A percentile compares a stretch with the other conserved stretches of the same genome.
These are phyloP conservation scores for Pyrenophora graminea DNA, from an alignment of 2,329 filamentous ascomycete species.

Conservation along the genomic window DNA sequence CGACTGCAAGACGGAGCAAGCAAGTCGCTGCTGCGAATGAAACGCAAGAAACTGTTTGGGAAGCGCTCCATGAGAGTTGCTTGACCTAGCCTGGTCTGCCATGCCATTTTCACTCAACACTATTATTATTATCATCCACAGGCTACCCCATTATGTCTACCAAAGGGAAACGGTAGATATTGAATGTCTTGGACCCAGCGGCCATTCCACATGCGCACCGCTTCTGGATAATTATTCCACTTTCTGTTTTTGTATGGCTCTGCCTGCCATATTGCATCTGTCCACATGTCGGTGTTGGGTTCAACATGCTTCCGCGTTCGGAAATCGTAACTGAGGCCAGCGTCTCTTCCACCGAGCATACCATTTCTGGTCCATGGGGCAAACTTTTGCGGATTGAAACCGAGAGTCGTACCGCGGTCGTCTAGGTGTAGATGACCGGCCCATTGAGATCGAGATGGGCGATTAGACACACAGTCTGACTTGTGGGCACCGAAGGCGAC, in stretches of 20 bases:
- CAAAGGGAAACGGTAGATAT: conserved; percentile 16
- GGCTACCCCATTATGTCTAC: conserved; percentile 5
- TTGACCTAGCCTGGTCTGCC: neutral
- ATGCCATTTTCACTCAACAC: neutral
- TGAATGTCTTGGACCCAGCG: conserved; percentile 31
- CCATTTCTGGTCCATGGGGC: conserved; percentile 22
- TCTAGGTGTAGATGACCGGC: conserved; percentile 38
- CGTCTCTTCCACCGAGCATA: conserved; percentile 20
- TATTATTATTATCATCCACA: neutral
- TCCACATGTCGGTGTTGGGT: conserved; percentile 35
- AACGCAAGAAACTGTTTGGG: conserved; percentile 32
- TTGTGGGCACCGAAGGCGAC: conserved; percentile 47
- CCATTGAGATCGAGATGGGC: conserved; percentile 47
- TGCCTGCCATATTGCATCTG: conserved; percentile 38
- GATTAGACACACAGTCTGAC: conserved; percentile 44
- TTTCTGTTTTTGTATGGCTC: conserved; percentile 23
- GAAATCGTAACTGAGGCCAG: conserved; percentile 43
- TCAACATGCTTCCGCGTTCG: conserved; percentile 38
- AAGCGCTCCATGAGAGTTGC: conserved; percentile 45
- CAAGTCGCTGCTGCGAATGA: conserved; percentile 23
- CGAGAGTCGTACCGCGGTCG: conserved; percentile 17
- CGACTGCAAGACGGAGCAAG: conserved; percentile 41
- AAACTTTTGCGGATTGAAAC: conserved; percentile 19
- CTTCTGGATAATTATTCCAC: conserved; percentile 27
- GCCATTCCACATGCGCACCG: conserved; percentile 31